Evolutionary conservation across 2,329 filamentous ascomycete genomes (phyloP), one percentile per base, ranked within the genome.

Genomic region (Ascocoryne sarcoides): DNA sequence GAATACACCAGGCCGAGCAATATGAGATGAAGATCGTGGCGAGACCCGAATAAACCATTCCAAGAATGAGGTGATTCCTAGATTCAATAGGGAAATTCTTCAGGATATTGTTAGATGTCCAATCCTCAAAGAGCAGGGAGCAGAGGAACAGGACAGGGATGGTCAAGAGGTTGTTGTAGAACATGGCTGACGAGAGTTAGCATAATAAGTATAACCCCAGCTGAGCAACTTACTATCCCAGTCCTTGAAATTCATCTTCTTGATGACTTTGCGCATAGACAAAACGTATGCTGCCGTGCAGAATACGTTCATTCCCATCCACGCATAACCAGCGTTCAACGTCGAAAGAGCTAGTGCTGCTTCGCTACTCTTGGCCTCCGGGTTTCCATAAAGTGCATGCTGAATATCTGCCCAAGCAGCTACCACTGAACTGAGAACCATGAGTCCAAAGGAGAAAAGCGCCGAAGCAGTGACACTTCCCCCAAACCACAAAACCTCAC

Each of bases 181-280:
- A 96, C 92, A 96, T 98, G 59, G 89, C 90, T 96, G 50, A 35
- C 41, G 28, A 31, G 7, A 32, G 58, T 65, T 54, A 69, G 62
- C 34, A 48, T 15, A 19, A 21, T 17, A 28, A 10, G 7, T 5
- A 12, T 5, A 23, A 12, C 28, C 15, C 12, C 23, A 34, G 33
- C n/a, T 31, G 36, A 4, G 12, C 9, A 31, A 79, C 90, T 67
- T 75, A 95, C 90, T 95, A 64, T 98, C 92, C 71, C 93, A 96
- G 63, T 96, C 92, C 75, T 95, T 95, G 69, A 98, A 96, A 73
- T 95, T 95, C 71, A 94, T 95, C 67, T 93, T 79, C 81, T 96
- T 96, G 64, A 98, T 96, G 51, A 93, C 83, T 74, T 96, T 96
- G 62, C 92, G 82, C 90, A 95, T 96, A 53, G 84, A 77, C 49